Percentiles rank a stretch among this genome's conserved stretches.
These are phyloP conservation scores for Chlorociboria aeruginascens DNA, from an alignment of 495 filamentous ascomycete species.

Conservation along the genomic window DNA sequence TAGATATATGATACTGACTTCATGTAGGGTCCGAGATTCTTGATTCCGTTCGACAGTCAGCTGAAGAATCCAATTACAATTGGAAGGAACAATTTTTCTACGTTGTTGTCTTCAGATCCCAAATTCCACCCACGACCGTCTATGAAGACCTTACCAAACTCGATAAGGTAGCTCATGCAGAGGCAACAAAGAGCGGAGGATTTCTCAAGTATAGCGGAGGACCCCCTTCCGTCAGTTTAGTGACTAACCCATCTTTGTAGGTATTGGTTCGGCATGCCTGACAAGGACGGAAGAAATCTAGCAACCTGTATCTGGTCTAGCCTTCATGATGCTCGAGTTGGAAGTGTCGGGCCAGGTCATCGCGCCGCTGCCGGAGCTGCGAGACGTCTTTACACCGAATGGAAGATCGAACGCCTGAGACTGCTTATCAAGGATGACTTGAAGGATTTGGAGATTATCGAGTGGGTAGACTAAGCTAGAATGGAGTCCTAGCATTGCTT, in stretches of 20 bases:
- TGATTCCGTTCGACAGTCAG: constrained; percentile 35
- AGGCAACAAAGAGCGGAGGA: constrained; percentile 68
- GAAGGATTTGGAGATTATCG: constrained; percentile 42
- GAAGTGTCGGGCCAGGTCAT: constrained; percentile 48
- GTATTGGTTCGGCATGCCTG: constrained; percentile 70
- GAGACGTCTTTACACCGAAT: constrained; percentile 39
- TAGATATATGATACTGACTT: no score
- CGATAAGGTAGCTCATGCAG: constrained; percentile 63
- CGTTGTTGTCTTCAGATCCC: constrained; percentile 70
- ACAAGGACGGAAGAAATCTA: constrained; percentile 52
- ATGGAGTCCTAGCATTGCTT: neutral
- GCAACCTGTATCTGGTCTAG: constrained; percentile 71
- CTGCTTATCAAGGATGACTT: constrained; percentile 46
- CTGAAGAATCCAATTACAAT: constrained; percentile 28
- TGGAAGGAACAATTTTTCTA: constrained; percentile 65
- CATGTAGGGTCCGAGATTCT: constrained; percentile 42
- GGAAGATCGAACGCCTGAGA: constrained; percentile 52
- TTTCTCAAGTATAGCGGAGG: constrained; percentile 52
- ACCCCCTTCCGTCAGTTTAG: constrained; percentile 11
- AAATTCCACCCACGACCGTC: constrained; percentile 47
- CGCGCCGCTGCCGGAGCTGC: constrained; percentile 38
- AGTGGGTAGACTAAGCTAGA: constrained; percentile 32
- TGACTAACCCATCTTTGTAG: constrained; percentile 24
- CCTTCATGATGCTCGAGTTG: constrained; percentile 54
- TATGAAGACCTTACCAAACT: constrained; percentile 49